Base-by-base conservation (phyloP, 768 basidiomycete species). In the Rhodocollybia butyracea region DNA sequence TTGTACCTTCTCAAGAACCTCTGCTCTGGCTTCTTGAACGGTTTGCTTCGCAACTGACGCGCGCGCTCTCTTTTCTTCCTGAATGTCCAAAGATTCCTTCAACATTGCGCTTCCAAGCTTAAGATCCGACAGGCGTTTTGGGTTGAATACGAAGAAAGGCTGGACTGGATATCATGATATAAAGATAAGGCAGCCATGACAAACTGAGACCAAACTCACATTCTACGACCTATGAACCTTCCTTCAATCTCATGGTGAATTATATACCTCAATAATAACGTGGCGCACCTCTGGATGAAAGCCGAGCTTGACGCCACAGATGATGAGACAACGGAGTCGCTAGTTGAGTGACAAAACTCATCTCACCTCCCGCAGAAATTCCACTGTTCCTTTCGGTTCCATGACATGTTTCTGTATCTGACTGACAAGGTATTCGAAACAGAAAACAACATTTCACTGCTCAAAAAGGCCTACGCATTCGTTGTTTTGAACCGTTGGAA, bases 321-420 rank as follows among this genome's bases (percentile, higher is more conserved):
- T 42, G 51, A 59, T 62, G 48, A 60, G 40, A 50, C 40, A 55
- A 47, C 27, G 51, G 50, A 52, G 29, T 46, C 13, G 50, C 26
- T 51, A 47, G 21, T 19, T 30, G 19, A n/a, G 50, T 10, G n/a
- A 27, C 3, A 15, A 27, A 17, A 51, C 31, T 42, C 36, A 39
- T 76, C 87, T 69, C 29, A 89, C 91, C 63, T 81, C 88, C 39
- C 89, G 76, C 1, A 88, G 89, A 71, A 88, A 93, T 66, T 94
- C 91, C 36, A 94, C 70, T 0, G 88, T 77, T 2, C 91, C 88
- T 69, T 86, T 82, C 13, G 83, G 83, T 38, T 90, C 80, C 15
- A 94, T 77, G 29, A 93, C 65, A 57, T 82, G 71, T 88, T 79
- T 31, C 41, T 38, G 52, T 36, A 46, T 30, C 26, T 38, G 38